phyloP scores from a whole-genome alignment of 371 early-diverging fungal genomes.

The Saksenaea vasiformis region DNA sequence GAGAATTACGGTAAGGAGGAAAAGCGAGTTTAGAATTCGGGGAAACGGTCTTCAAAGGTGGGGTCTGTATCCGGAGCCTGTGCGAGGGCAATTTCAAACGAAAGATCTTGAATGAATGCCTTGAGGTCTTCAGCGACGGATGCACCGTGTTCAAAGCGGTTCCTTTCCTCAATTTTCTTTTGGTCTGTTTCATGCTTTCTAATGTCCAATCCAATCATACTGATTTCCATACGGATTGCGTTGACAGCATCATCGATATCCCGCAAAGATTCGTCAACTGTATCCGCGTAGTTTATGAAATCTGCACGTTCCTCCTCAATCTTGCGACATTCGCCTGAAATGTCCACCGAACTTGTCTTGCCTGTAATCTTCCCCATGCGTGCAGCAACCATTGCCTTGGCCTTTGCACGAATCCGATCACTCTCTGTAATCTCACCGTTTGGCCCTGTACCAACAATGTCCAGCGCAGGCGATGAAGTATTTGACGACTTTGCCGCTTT shows the following conservation, averaged over 20 bases:
- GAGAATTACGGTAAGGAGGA: neutral
- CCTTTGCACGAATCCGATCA: conserved; percentile 64
- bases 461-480: conserved; percentile 15
- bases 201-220: conserved; percentile 49
- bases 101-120: conserved; percentile 37
- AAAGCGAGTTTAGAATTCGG: conserved; percentile 34
- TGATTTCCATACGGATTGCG: conserved; percentile 43
- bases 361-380: conserved; percentile 58
- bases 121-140: conserved; percentile 44
- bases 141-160: conserved; percentile 43
- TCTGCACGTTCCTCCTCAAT: conserved; percentile 57
- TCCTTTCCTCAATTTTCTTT: conserved; percentile 45
- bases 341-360: conserved; percentile 26
- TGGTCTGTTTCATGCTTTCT: conserved; percentile 45
- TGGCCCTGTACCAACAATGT: conserved; percentile 63
- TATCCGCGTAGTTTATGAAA: conserved; percentile 44
- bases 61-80: conserved; percentile 54
- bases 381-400: conserved; percentile 63
- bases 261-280: conserved; percentile 37
- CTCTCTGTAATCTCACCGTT: conserved; percentile 59
- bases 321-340: conserved; percentile 45
- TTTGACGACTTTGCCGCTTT: conserved; percentile 19
- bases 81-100: conserved; percentile 39
- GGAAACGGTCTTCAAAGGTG: conserved; percentile 49
- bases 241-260: conserved; percentile 40